phyloP scores from a whole-genome alignment of 345 rosid genomes.

The Barbarea vulgaris region DNA sequence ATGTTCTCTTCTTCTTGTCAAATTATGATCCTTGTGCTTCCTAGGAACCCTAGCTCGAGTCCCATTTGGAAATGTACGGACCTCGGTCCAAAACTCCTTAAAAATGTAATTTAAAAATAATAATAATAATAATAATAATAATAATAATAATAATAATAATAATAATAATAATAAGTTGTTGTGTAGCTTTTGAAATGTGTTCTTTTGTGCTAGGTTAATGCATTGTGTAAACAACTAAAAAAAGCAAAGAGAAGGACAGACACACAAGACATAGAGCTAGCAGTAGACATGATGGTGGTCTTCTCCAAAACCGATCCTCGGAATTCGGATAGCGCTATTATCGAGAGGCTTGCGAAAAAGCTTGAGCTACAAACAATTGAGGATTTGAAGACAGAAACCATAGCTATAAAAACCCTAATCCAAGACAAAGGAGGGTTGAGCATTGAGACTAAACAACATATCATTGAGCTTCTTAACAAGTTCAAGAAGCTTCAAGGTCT shows the following conservation, averaged over 20 bases:
- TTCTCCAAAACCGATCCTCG: slow-evolving; percentile 61
- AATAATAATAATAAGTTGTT: neutral
- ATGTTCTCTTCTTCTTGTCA: neutral
- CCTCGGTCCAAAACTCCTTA: neutral
- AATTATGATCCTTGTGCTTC: neutral
- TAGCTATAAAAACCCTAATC: slow-evolving; percentile 53
- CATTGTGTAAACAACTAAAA: slow-evolving; percentile 52
- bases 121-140: no score
- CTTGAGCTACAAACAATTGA: slow-evolving; percentile 58
- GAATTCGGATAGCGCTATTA: slow-evolving; percentile 67
- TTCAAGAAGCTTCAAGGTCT: slow-evolving; percentile 60
- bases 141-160: no score
- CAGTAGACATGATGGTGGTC: slow-evolving; percentile 78
- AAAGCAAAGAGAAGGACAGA: slow-evolving; percentile 71
- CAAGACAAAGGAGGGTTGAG: slow-evolving; percentile 45
- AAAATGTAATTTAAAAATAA: neutral
- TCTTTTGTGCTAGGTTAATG: slow-evolving; percentile 46
- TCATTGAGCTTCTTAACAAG: slow-evolving; percentile 66
- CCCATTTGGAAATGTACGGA: neutral
- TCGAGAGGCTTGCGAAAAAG: slow-evolving; percentile 75
- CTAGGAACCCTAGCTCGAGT: neutral
- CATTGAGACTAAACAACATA: slow-evolving; percentile 54
- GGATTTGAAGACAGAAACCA: slow-evolving; percentile 62
- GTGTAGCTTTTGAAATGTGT: neutral
- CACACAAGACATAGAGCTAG: slow-evolving; percentile 79